phyloP scores from a whole-genome alignment of 257 asterid species.

The Prunella vulgaris region DNA sequence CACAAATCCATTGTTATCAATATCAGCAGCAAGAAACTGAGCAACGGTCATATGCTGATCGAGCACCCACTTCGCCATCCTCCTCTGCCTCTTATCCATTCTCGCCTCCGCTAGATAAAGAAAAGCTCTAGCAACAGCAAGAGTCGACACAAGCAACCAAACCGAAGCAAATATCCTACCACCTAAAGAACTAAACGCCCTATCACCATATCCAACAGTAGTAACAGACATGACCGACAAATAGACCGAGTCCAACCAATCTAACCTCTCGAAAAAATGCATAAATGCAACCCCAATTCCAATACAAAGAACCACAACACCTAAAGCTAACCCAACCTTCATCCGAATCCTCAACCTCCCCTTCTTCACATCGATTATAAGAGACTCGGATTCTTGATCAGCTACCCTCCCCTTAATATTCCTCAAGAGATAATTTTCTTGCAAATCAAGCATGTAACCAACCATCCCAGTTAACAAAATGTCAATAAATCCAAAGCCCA shows the following conservation, averaged over 20 bases:
- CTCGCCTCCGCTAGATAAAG: conserved; percentile 95
- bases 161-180: conserved; percentile 85
- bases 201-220: conserved; percentile 93
- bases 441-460: conserved; percentile 79
- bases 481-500: conserved; percentile 89
- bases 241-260: conserved; percentile 79
- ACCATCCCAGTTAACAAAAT: conserved; percentile 85
- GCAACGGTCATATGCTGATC: conserved; percentile 87
- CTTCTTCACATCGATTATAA: conserved; percentile 79
- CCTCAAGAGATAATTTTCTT: conserved; percentile 70
- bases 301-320: conserved; percentile 76
- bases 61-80: conserved; percentile 92
- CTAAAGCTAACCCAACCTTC: conserved; percentile 85
- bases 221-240: conserved; percentile 95
- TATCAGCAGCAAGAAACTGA: conserved; percentile 91
- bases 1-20: conserved; percentile 83
- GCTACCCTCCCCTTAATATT: conserved; percentile 41
- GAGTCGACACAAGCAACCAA: conserved; percentile 94
- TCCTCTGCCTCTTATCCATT: conserved; percentile 81
- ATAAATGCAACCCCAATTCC: conserved; percentile 74
- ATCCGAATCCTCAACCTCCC: conserved; percentile 91
- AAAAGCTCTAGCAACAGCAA: conserved; percentile 96
- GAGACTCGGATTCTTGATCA: conserved; percentile 53
- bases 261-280: conserved; percentile 75
- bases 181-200: conserved; percentile 63